A percentile compares a stretch with the other conserved stretches of the same genome.
These are phyloP conservation scores for Sugiyamaella grinbergsii DNA, from an alignment of 1,139 yeast species.

Conservation along the genomic window DNA sequence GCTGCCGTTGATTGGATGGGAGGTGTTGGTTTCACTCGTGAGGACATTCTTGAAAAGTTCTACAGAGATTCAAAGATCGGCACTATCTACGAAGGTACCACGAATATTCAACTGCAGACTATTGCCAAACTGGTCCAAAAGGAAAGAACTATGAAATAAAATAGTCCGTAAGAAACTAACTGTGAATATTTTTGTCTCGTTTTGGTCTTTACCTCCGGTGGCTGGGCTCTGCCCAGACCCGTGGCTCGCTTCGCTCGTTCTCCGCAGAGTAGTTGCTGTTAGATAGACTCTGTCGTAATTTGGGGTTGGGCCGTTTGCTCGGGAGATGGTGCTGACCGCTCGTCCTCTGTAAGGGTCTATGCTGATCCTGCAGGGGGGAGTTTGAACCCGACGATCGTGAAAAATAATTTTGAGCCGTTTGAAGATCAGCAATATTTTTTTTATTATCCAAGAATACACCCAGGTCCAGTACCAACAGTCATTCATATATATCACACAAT, in stretches of 20 bases:
- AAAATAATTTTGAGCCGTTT: conserved; percentile 13
- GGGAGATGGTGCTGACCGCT: too few species aligned
- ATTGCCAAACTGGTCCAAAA: conserved; percentile 48
- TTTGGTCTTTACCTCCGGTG: too few species aligned
- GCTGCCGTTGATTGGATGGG: conserved; percentile 53
- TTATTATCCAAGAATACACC: too few species aligned
- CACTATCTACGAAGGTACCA: conserved; percentile 50
- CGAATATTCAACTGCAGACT: conserved; percentile 49
- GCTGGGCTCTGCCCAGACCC: too few species aligned
- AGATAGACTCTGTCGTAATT: too few species aligned
- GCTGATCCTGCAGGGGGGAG: conserved; percentile 9
- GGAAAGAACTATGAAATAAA: conserved; percentile 36
- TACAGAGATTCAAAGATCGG: conserved; percentile 51
- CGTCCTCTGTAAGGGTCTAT: background rate
- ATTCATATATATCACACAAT: background rate
- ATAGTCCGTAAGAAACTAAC: too few species aligned
- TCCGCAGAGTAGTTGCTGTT: too few species aligned
- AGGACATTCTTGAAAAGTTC: conserved; percentile 48
- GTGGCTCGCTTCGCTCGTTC: too few species aligned
- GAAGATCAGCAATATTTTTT: conserved; percentile 6
- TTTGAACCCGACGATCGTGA: background rate
- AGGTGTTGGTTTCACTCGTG: conserved; percentile 51
- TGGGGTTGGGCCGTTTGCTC: too few species aligned
- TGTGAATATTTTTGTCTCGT: too few species aligned
- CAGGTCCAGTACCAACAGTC: background rate